phyloP scores from a whole-genome alignment of 305 asterid species.

The Solanum hybrid region DNA sequence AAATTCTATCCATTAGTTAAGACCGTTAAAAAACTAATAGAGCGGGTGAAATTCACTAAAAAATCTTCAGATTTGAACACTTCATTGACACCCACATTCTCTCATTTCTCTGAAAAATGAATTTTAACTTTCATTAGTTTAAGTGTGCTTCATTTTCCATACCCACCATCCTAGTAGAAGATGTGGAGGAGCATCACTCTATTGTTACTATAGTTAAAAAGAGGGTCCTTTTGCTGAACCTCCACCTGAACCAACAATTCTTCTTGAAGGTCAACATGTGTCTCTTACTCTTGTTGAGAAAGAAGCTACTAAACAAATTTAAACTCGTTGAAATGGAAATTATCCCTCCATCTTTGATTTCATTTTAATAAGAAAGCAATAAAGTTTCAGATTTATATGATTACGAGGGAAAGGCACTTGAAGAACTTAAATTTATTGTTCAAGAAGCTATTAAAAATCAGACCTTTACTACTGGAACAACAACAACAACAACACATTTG shows the following conservation, averaged over 20 bases:
- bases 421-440: constrained; percentile 39
- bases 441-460: constrained; percentile 33
- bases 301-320: constrained; percentile 8
- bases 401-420: constrained; percentile 34
- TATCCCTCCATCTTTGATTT: constrained; percentile 41
- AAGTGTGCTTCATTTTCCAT: too few relatives aligned
- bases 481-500: not conserved
- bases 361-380: constrained; percentile 78
- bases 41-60: not conserved
- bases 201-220: constrained; percentile 30
- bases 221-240: constrained; percentile 34
- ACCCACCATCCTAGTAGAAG: not conserved
- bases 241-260: constrained; percentile 28
- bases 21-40: not conserved
- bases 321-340: constrained; percentile 18
- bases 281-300: constrained; percentile 16
- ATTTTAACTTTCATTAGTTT: not conserved
- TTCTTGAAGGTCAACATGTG: constrained; percentile 19
- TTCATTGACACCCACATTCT: not conserved
- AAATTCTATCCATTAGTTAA: not conserved
- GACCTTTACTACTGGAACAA: constrained; percentile 7
- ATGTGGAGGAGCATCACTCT: not conserved
- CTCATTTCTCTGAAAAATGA: not conserved
- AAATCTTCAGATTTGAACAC: not conserved
- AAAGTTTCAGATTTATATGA: constrained; percentile 56